A percentile compares a stretch with the other conserved stretches of the same genome.
These are phyloP conservation scores for Aspergillus wentii DNA, from an alignment of 495 filamentous ascomycete genomes.

Conservation along the genomic window DNA sequence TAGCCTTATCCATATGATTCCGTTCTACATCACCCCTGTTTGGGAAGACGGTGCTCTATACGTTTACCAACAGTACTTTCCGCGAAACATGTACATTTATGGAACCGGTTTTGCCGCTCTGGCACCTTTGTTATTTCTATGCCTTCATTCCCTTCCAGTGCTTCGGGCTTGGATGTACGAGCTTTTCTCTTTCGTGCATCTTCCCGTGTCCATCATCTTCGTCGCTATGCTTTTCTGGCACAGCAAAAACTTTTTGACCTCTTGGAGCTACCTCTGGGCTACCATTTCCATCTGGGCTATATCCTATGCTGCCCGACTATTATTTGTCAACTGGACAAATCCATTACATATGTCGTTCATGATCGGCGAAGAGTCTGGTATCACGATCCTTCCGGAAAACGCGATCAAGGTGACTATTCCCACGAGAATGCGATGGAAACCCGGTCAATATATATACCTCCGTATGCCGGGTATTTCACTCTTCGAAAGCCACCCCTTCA, in stretches of 20 bases:
- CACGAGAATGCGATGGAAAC: conserved; percentile 87
- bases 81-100: conserved; percentile 62
- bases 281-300: conserved; percentile 74
- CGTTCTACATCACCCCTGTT: conserved; percentile 84
- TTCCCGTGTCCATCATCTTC: conserved; percentile 75
- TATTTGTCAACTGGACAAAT: conserved; percentile 82
- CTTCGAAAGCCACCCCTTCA: conserved; percentile 93
- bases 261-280: conserved; percentile 85
- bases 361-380: conserved; percentile 80
- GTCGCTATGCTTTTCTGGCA: conserved; percentile 93
- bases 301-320: conserved; percentile 60
- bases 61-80: conserved; percentile 62
- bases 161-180: conserved; percentile 67
- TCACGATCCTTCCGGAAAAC: conserved; percentile 84
- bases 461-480: conserved; percentile 87
- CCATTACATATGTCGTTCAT: conserved; percentile 75
- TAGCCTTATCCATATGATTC: conserved; percentile 75
- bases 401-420: conserved; percentile 91
- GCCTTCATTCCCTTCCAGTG: conserved; percentile 74
- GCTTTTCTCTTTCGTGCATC: conserved; percentile 75
- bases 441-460: conserved; percentile 92
- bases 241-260: conserved; percentile 84
- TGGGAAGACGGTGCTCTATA: conserved; percentile 69
- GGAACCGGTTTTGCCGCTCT: conserved; percentile 87
- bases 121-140: conserved; percentile 74